Base-by-base conservation (phyloP, 495 filamentous ascomycete genomes). In the Aspergillus wentii region DNA sequence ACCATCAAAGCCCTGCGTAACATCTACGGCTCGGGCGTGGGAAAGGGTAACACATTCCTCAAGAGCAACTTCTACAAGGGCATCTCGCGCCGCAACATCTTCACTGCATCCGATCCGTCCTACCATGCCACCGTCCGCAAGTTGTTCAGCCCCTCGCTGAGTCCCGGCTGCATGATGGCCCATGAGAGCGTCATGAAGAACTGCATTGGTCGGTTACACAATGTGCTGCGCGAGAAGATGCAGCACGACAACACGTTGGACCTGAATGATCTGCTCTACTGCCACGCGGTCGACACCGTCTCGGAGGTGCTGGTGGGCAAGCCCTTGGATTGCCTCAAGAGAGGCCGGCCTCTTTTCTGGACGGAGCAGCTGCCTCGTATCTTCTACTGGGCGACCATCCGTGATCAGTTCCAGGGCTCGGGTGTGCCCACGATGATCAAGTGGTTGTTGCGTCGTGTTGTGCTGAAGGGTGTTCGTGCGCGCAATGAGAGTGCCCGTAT, bases 301-400 rank as follows among this genome's bases (percentile, higher is more conserved):
- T 52, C 53, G 1, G 53, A 56, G 23, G 53, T 56, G 1, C 40
- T 56, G 1, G 36, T 56, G 5, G 53, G 53, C 5, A 56, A 56
- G 25, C 39, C 53, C 0, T 38, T 56, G 14, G 53, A 49, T 0
- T 56, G 53, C 18, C 30, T 56, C 18, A 38, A 56, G 19, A 23
- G 53, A 17, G 53, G 51, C 31, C 42, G 43, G 30, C 49, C 53
- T 3, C 48, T 50, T 17, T 56, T 56, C 38, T 56, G 53, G 53
- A 56, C 53, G 4, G 53, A 49, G 29, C 49, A 52, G 22, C 43
- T 56, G 8, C 49, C 49, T 15, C 45, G 53, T 0, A 56, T 56
- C 35, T 56, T 56, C 43, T 56, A 45, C 49, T 56, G 53, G 53
- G 49, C 49, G 1, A 56, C 53, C 4, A 41, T 56, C 17, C 45